A percentile compares a stretch with the other conserved stretches of the same genome.
Evolutionary conservation across 495 filamentous ascomycete species (phyloP).

Genomic region (Terfezia boudieri): DNA sequence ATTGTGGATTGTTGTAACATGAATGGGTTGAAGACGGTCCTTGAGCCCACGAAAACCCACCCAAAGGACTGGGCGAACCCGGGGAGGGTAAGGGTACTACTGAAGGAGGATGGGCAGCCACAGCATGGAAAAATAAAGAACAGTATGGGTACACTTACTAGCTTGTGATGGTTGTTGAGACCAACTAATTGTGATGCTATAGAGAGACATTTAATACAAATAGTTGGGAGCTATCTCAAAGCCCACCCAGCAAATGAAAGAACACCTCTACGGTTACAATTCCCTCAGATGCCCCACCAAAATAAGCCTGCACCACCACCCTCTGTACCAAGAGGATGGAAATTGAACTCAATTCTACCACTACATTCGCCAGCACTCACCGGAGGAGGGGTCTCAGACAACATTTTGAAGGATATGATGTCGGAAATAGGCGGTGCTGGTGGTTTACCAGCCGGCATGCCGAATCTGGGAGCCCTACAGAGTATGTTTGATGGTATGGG

Average conservation of each 20-base stretch:
- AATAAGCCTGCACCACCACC: conserved; percentile 44
- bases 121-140: conserved; percentile 43
- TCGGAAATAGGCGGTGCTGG: conserved; percentile 56
- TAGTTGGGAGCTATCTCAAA: conserved; percentile 51
- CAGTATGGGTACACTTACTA: conserved; percentile 28
- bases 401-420: conserved; percentile 96
- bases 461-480: conserved; percentile 20
- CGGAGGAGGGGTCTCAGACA: conserved; percentile 86
- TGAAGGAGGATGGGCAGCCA: conserved; percentile 34
- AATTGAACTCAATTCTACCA: conserved; percentile 62
- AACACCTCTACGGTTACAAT: conserved; percentile 38
- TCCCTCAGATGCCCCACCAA: conserved; percentile 42
- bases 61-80: conserved; percentile 97
- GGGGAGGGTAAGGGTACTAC: conserved; percentile 56
- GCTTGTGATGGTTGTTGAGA: no score
- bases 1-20: conserved; percentile 63
- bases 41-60: conserved; percentile 81
- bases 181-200: neutral
- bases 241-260: conserved; percentile 53
- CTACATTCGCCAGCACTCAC: conserved; percentile 72
- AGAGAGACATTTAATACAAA: conserved; percentile 69
- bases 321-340: conserved; percentile 75
- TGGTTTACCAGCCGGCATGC: conserved; percentile 24
- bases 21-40: conserved; percentile 50
- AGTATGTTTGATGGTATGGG: conserved; percentile 22